Evolutionary conservation across 2,329 filamentous ascomycete species (phyloP).

Genomic region (Achaetomium macrosporum): DNA sequence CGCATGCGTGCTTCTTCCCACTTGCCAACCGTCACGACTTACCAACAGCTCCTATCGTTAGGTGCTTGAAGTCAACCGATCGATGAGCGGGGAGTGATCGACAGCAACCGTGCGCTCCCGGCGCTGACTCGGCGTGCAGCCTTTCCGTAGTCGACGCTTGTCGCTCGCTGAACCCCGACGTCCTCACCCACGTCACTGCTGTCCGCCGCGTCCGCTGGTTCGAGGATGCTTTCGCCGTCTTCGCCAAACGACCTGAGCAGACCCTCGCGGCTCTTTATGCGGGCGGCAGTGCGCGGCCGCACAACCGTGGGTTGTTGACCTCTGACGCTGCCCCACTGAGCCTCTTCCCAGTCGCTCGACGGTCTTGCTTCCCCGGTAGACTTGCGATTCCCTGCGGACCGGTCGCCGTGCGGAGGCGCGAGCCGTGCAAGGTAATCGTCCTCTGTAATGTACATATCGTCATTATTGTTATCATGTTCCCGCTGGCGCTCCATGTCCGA

Average conservation of each 20-base stretch:
- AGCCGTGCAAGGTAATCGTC: conserved; percentile 68
- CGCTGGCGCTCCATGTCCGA: conserved; percentile 36
- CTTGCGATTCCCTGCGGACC: conserved; percentile 31
- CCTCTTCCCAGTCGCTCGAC: conserved; percentile 53
- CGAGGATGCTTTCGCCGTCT: conserved; percentile 26
- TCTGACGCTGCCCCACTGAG: conserved; percentile 46
- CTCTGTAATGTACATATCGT: conserved; percentile 59
- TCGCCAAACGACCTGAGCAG: conserved; percentile 40
- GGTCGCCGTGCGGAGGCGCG: conserved; percentile 28
- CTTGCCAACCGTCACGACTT: background rate
- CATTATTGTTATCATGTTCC: conserved; percentile 44
- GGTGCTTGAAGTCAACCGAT: conserved; percentile 46
- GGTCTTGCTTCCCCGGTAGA: conserved; percentile 47
- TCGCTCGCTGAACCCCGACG: conserved; percentile 55
- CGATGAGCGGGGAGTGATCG: conserved; percentile 54
- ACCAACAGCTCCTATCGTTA: conserved; percentile 16
- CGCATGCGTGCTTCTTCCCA: background rate
- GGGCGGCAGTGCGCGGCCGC: conserved; percentile 43
- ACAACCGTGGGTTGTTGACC: conserved; percentile 53
- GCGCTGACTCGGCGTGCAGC: conserved; percentile 65
- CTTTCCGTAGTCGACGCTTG: conserved; percentile 61
- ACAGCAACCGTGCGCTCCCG: conserved; percentile 68
- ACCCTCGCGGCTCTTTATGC: conserved; percentile 49
- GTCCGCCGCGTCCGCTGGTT: conserved; percentile 10
- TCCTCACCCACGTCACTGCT: conserved; percentile 27